Evolutionary conservation across 371 early-diverging fungal genomes (phyloP).

Genomic region (Mucor sp.): DNA sequence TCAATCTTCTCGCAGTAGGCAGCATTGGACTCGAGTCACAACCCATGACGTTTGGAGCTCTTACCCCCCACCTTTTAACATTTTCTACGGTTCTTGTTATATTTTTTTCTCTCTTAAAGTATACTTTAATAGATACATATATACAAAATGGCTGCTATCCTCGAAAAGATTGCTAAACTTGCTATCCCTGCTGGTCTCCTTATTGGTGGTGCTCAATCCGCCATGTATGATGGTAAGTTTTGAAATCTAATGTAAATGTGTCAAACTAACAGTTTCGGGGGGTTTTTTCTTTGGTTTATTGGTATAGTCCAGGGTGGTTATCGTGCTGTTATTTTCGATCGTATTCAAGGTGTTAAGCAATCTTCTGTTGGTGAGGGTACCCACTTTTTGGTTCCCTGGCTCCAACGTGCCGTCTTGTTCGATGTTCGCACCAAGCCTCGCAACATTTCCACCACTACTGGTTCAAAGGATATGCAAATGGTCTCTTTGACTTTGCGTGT

Average conservation of each 20-base stretch:
- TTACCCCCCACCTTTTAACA: background rate
- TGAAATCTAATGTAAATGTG: background rate
- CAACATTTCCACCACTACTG: slow-evolving; percentile 95
- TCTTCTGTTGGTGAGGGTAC: slow-evolving; percentile 90
- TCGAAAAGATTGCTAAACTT: slow-evolving; percentile 64
- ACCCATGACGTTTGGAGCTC: slow-evolving; percentile 3
- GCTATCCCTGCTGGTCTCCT: slow-evolving; percentile 71
- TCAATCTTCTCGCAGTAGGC: background rate
- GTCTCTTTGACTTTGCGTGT: slow-evolving; percentile 93
- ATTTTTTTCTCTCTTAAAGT: slow-evolving; percentile 4
- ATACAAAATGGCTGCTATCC: slow-evolving; percentile 41
- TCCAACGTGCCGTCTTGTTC: slow-evolving; percentile 77
- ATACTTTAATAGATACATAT: slow-evolving; percentile 5
- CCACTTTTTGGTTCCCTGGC: slow-evolving; percentile 96
- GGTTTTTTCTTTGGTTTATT: slow-evolving; percentile 10
- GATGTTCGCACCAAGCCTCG: slow-evolving; percentile 95
- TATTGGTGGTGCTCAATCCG: slow-evolving; percentile 71
- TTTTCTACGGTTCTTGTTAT: background rate
- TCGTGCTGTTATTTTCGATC: slow-evolving; percentile 96
- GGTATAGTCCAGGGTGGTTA: slow-evolving; percentile 91
- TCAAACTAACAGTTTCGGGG: slow-evolving; percentile 15
- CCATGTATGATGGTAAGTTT: slow-evolving; percentile 94
- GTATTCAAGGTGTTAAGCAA: slow-evolving; percentile 89
- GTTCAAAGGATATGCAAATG: slow-evolving; percentile 90
- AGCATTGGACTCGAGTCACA: slow-evolving; percentile 1